A percentile compares a stretch with the other conserved stretches of the same genome.
phyloP scores from a whole-genome alignment of 2,329 filamentous ascomycete genomes.

The Ophiostoma fasciatum region DNA sequence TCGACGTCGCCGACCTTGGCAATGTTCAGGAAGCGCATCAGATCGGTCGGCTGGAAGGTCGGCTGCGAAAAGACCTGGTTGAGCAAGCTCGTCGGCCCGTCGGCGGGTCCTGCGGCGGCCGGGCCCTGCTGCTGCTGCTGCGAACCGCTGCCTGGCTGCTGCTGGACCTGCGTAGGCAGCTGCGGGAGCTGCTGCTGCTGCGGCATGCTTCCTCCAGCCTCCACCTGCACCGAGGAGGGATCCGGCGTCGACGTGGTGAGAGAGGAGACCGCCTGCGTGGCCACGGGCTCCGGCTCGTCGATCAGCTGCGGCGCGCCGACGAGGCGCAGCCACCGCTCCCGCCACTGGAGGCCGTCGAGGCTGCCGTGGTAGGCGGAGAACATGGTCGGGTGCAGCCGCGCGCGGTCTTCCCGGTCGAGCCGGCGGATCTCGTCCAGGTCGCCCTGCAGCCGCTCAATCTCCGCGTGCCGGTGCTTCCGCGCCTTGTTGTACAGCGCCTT shows the following conservation, averaged over 20 bases:
- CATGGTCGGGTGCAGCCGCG: slow-evolving; percentile 26
- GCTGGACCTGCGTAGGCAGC: neutral
- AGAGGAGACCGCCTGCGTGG: neutral
- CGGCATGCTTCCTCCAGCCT: too few relatives aligned
- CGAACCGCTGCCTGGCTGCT: neutral
- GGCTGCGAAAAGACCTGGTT: slow-evolving; percentile 24
- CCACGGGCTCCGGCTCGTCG: neutral
- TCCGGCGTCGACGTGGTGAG: neutral
- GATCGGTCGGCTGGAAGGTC: slow-evolving; percentile 20
- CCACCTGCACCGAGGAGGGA: neutral
- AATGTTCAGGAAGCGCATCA: slow-evolving; percentile 17
- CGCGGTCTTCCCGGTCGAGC: slow-evolving; percentile 34
- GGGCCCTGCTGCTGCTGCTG: neutral
- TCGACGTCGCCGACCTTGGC: slow-evolving; percentile 4
- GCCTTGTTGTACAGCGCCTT: slow-evolving; percentile 39
- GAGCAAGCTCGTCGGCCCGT: slow-evolving; percentile 17
- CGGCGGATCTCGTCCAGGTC: slow-evolving; percentile 33
- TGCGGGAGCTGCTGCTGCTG: slow-evolving; percentile 3
- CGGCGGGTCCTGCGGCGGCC: slow-evolving; percentile 3
- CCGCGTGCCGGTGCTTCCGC: slow-evolving; percentile 33
- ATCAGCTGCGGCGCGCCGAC: slow-evolving; percentile 19
- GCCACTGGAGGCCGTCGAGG: slow-evolving; percentile 30
- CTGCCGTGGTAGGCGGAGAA: slow-evolving; percentile 32
- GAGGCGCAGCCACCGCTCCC: slow-evolving; percentile 36
- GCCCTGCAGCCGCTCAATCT: slow-evolving; percentile 32